Evolutionary conservation across 306 rosid genomes (phyloP).

Genomic region (Begonia masoniana): DNA sequence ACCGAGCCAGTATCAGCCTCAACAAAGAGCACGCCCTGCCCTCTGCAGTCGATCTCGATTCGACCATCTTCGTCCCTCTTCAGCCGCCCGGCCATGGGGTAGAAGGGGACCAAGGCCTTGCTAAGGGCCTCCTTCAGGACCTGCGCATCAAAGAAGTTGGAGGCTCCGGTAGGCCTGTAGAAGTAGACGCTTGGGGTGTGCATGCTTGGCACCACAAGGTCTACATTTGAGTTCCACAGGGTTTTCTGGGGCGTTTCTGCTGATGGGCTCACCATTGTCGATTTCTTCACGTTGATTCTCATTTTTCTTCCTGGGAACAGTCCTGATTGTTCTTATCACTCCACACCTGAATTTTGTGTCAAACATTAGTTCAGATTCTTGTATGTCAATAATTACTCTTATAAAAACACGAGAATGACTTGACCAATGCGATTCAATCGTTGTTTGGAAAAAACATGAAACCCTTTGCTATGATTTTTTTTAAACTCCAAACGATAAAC

Average conservation of each 20-base stretch:
- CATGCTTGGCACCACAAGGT: slow-evolving; percentile 48
- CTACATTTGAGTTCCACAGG: slow-evolving; percentile 76
- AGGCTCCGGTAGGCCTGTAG: slow-evolving; percentile 28
- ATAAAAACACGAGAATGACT: too few species aligned
- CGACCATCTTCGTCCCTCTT: slow-evolving; percentile 63
- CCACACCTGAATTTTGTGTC: too few species aligned
- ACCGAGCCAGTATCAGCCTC: slow-evolving; percentile 38
- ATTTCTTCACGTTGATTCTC: slow-evolving; percentile 38
- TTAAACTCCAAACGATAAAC: too few species aligned
- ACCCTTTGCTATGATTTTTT: too few species aligned
- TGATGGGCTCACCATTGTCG: slow-evolving; percentile 61
- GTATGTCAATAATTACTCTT: too few species aligned
- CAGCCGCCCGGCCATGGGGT: slow-evolving; percentile 72
- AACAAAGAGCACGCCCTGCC: slow-evolving; percentile 60
- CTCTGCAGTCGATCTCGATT: slow-evolving; percentile 62
- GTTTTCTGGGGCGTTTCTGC: slow-evolving; percentile 34
- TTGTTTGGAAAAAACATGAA: too few species aligned
- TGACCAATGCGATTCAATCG: too few species aligned
- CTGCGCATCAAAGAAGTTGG: slow-evolving; percentile 39
- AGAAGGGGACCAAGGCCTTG: slow-evolving; percentile 59
- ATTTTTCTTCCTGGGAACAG: slow-evolving; percentile 9
- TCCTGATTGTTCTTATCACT: too few species aligned
- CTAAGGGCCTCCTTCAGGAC: slow-evolving; percentile 47
- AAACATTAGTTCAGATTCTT: too few species aligned
- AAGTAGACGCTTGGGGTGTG: slow-evolving; percentile 79